These are phyloP conservation scores for Trifolium repens DNA, from an alignment of 306 rosid species.

Conservation along the genomic window DNA sequence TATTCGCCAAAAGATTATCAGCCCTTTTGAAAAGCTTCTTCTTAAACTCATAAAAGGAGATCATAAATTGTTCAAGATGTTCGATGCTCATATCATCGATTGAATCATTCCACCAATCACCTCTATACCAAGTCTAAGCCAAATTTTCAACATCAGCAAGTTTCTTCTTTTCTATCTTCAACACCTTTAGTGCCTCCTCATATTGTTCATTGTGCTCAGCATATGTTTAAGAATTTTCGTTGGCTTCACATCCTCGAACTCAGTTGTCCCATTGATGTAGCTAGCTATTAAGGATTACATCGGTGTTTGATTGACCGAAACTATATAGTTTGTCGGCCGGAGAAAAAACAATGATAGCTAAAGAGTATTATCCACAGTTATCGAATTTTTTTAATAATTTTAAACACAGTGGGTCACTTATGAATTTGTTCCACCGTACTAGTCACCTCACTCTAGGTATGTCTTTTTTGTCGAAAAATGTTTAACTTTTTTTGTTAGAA, in stretches of 20 bases:
- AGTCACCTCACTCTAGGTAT: too few relatives aligned
- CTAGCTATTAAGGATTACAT: conserved; percentile 34
- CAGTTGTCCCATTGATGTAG: conserved; percentile 15
- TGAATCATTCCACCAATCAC: conserved; percentile 50
- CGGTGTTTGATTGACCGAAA: conserved; percentile 50
- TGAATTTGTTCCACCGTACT: too few relatives aligned
- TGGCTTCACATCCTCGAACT: background rate
- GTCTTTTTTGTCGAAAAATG: too few relatives aligned
- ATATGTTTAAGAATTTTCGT: background rate
- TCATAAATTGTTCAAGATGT: conserved; percentile 43
- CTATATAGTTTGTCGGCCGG: conserved; percentile 51
- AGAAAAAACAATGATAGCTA: conserved; percentile 54
- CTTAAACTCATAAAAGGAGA: conserved; percentile 47
- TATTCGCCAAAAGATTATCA: background rate
- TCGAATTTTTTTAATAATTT: too few relatives aligned
- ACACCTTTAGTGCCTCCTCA: conserved; percentile 38
- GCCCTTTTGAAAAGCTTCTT: conserved; percentile 38
- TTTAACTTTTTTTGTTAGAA: too few relatives aligned
- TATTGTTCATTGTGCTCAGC: conserved; percentile 39
- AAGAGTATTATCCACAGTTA: too few relatives aligned
- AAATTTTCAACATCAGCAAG: conserved; percentile 6
- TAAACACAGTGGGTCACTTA: too few relatives aligned
- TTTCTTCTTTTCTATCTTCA: conserved; percentile 48
- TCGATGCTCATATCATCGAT: conserved; percentile 45
- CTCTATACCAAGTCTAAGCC: conserved; percentile 17